Base-by-base conservation (phyloP, 1,284 basidiomycete genomes). In the Ustilago sp. region DNA sequence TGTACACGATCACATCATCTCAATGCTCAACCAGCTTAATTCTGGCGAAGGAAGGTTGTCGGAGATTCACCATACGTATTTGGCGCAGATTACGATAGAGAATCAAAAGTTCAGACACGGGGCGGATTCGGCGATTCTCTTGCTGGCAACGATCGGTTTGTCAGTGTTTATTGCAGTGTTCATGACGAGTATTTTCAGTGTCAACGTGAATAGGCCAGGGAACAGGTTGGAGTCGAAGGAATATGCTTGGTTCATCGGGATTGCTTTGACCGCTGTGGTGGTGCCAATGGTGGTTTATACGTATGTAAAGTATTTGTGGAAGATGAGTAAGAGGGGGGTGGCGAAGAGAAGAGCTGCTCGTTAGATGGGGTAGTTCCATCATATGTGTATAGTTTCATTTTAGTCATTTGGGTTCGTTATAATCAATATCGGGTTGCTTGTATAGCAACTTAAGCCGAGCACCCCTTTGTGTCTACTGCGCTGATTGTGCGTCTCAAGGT, bases 1-100 rank as follows among this genome's bases (percentile, higher is more conserved):
- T 86, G 90, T 98, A 4, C 93, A 95, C 88, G 94, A 98, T 87
- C 95, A 98, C 86, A 94, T 98, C 74, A 87, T 95, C 35, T 92
- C 93, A 2, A 88, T 98, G 74, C 92, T 95, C 80, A 92, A 93
- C 79, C 91, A 93, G 3, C 89, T 98, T 56, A 89, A 89, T n/a
- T 92, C 96, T 85, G 94, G 93, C 87, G 95, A 98, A 84, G 92
- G 92, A 43, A 92, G 94, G 86, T 88, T 98, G 31, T 91, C 92
- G 66, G 92, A 96, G 80, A 93, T 93, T 34, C 94, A 97, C 83
- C 93, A 93, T 1, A 91, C 91, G 0, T 97, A 96, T 86, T 88
- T 96, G 13, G 90, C 91, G 7, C 91, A 94, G 70, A 89, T 97
- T 3, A 89, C 91, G 3, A 87, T 92, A 1, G 89, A 89, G 11